These are phyloP conservation scores for Kwoniella bestiolae DNA, from an alignment of 768 basidiomycete genomes.

Conservation along the genomic window DNA sequence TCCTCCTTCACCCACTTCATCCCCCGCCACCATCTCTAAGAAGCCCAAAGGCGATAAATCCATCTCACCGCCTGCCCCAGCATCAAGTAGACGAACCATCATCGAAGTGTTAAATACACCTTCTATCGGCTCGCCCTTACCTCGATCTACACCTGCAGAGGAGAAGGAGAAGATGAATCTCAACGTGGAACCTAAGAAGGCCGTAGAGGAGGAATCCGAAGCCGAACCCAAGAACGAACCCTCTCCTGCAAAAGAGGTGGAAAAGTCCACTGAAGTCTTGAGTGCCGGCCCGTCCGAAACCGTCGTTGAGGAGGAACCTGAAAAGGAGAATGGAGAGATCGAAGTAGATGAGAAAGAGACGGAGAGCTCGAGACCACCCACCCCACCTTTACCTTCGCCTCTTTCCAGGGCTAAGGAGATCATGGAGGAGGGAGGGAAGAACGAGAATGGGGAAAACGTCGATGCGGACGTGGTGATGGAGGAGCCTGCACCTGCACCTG, in stretches of 20 bases:
- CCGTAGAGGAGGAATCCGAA: conserved; percentile 8
- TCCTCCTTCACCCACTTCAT: conserved; percentile 40
- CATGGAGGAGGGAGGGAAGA: conserved; percentile 2
- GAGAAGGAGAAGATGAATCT: neutral
- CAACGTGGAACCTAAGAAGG: conserved; percentile 7
- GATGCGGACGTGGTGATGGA: conserved; percentile 31
- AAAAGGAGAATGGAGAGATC: neutral
- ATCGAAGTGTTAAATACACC: conserved; percentile 50
- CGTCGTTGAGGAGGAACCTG: neutral
- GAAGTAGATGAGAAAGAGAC: neutral
- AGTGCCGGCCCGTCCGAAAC: no score
- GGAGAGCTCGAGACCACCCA: conserved; percentile 19
- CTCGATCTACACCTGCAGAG: conserved; percentile 3
- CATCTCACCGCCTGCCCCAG: conserved; percentile 9
- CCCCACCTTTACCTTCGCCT: conserved; percentile 11
- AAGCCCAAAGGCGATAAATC: conserved; percentile 29
- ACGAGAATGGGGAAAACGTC: neutral
- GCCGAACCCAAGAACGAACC: neutral
- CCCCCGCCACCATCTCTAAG: conserved; percentile 18
- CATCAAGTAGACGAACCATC: conserved; percentile 29
- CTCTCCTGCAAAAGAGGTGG: neutral
- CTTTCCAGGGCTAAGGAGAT: neutral
- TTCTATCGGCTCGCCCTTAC: conserved; percentile 30
- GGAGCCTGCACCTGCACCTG: conserved; percentile 13
- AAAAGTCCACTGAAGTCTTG: no score